Evolutionary conservation across 202 grass and related monocot genomes (phyloP), one percentile per base, ranked within the genome.

Genomic region (Digitaria exilis): DNA sequence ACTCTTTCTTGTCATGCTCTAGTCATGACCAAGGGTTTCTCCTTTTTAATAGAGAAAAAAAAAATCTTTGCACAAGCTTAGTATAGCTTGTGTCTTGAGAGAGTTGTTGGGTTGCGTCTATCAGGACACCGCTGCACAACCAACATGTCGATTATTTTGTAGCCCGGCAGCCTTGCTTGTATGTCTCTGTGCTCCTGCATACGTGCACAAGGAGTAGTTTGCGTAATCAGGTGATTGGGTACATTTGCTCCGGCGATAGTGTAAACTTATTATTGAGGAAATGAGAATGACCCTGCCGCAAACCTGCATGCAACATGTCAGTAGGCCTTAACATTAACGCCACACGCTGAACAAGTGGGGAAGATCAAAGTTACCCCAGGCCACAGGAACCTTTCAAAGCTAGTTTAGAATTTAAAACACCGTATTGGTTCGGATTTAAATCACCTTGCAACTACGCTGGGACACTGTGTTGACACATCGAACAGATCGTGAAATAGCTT

Each of bases 51-150:
- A 39, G 37, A 39, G 3, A 39, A 15, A 46, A 14, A 46, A 22
- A 58, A 25, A 13, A 58, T n/a, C 18, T 54, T 54, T 54, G 19
- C 7, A 8, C 7, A n/a, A 22, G 51, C 37, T 39, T 39, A 39
- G 9, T 39, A n/a, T 39, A 39, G 37, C 19, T n/a, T 49, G n/a
- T 54, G 29, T 6, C 18, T 4, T 19, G 73, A 60, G 11, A 29
- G 63, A 82, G 72, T 82, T 44, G 72, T 71, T 82, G n/a, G 44
- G 72, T 70, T 34, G 64, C 58, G 67, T 73, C 73, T 45, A 52
- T 71, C 79, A 16, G 65, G 29, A 50, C 21, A 45, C 73, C 24
- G 8, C 28, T 61, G 39, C 35, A 15, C 48, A 4, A 12, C 65
- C 77, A 75, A 75, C 77, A 12, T 68, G 69, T 59, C 37, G 5